Base-by-base conservation (phyloP, 129 eudicot genomes). In the Sambucus nigra region DNA sequence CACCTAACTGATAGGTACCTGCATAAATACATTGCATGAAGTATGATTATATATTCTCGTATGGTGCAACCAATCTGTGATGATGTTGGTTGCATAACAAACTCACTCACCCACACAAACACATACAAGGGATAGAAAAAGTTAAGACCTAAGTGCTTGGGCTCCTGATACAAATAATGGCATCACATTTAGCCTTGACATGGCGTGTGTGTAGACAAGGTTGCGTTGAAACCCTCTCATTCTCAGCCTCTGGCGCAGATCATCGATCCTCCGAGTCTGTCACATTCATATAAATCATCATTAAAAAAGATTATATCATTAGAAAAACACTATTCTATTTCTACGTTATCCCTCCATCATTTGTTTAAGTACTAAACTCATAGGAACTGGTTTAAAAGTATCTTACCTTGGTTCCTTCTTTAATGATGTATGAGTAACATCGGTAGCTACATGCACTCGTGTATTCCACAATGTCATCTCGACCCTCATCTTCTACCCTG, bases 151-250 rank as follows among this genome's bases (percentile, higher is more conserved):
- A 48, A 86, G 57, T 58, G 91, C 83, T 67, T 81, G 95, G 48
- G 78, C 80, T 63, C 95, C 74, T 45, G 95, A 85, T 69, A 86
- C 91, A 51, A 74, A 72, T 69, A 85, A 63, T 7, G 95, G 91
- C 62, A 81, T 71, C 65, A 85, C 91, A 61, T 77, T 85, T 49
- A 85, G 69, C 57, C 70, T 77, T 28, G 73, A 55, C 44, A 65
- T 78, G 56, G 69, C 79, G 47, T 78, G 86, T 24, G 83, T 65
- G 63, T 80, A 85, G 50, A 85, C 81, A 53, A 71, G 63, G 56
- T 81, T 77, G 86, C 95, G 81, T 20, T 91, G 83, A 42, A 85
- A 71, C 57, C 83, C 84, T 67, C 83, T 72, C 86, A 85, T 86
- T 38, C 95, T 61, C 41, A 80, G 59, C 73, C 65, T 74, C 64